phyloP scores from a whole-genome alignment of 768 basidiomycete genomes.

The Suillus clintonianus region DNA sequence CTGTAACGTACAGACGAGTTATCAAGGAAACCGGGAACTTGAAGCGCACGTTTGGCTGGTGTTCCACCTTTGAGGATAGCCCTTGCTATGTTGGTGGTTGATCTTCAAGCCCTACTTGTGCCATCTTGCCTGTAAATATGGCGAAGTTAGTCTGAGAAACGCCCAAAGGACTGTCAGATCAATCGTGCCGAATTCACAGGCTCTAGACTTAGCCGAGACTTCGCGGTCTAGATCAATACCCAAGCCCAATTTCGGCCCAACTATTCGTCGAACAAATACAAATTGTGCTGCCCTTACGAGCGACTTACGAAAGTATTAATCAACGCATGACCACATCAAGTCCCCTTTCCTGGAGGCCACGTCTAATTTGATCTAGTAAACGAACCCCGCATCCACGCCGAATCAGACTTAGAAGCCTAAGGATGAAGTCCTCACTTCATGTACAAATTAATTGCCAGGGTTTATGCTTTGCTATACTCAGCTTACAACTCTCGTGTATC shows the following conservation, averaged over 20 bases:
- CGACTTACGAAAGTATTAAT: constrained; percentile 9
- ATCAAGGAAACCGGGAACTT: constrained; percentile 10
- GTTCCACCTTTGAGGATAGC: not conserved
- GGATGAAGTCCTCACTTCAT: constrained; percentile 1
- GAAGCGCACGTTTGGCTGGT: not conserved
- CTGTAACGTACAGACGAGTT: constrained; percentile 11
- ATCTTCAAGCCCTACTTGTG: constrained; percentile 7
- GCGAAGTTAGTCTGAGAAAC: constrained; percentile 7
- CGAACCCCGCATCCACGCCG: not conserved
- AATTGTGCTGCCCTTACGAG: not conserved
- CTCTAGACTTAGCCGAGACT: constrained; percentile 27
- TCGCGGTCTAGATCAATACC: constrained; percentile 8
- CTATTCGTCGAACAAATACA: constrained; percentile 4
- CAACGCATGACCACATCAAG: not conserved
- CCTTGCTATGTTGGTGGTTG: constrained; percentile 6
- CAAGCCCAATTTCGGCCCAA: not conserved
- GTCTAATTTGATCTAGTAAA: constrained; percentile 1
- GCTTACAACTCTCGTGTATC: constrained; percentile 9
- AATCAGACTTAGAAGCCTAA: not conserved
- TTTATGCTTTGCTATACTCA: constrained; percentile 5
- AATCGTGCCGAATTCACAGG: constrained; percentile 17
- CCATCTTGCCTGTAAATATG: constrained; percentile 17
- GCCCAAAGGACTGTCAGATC: constrained; percentile 13
- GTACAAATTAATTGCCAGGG: constrained; percentile 9
- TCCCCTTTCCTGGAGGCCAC: constrained; percentile 3